Evolutionary conservation across 2,329 filamentous ascomycete genomes (phyloP).

Genomic region (Talaromyces sp.): DNA sequence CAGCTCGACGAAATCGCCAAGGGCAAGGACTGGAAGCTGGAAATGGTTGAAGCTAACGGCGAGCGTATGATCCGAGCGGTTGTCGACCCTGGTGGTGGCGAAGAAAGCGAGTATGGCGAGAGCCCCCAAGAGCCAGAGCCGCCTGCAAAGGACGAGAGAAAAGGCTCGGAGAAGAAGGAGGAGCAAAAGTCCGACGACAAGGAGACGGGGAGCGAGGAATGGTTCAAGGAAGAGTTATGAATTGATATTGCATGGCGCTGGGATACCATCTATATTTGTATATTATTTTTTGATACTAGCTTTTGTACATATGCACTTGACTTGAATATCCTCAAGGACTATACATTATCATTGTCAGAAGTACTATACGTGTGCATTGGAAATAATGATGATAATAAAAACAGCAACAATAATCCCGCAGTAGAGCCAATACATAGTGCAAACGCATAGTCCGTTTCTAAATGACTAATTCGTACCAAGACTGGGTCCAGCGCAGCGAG

Average conservation of each 20-base stretch:
- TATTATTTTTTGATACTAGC: background rate
- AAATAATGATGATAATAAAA: too few relatives aligned
- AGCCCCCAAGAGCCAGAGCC: conserved; percentile 11
- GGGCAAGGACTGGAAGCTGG: conserved; percentile 71
- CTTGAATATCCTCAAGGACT: too few relatives aligned
- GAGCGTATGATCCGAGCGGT: conserved; percentile 65
- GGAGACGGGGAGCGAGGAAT: conserved; percentile 20
- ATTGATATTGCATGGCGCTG: background rate
- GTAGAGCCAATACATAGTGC: too few relatives aligned
- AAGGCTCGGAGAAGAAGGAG: background rate
- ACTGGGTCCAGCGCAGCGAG: background rate
- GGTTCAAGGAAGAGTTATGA: conserved; percentile 14
- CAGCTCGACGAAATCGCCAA: conserved; percentile 65
- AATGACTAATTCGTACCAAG: too few relatives aligned
- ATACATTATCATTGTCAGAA: too few relatives aligned
- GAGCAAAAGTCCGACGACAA: conserved; percentile 13
- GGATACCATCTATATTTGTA: background rate
- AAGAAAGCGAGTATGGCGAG: conserved; percentile 39
- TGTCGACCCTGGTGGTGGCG: conserved; percentile 55
- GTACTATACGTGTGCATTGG: too few relatives aligned
- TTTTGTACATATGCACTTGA: conserved; percentile 2
- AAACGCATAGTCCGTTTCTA: too few relatives aligned
- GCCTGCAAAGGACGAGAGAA: background rate
- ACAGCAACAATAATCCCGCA: too few relatives aligned
- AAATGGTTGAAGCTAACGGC: conserved; percentile 66